Conservation (phyloP, 1,139 yeast species). For the Sugiyamaella japonica region DNA sequence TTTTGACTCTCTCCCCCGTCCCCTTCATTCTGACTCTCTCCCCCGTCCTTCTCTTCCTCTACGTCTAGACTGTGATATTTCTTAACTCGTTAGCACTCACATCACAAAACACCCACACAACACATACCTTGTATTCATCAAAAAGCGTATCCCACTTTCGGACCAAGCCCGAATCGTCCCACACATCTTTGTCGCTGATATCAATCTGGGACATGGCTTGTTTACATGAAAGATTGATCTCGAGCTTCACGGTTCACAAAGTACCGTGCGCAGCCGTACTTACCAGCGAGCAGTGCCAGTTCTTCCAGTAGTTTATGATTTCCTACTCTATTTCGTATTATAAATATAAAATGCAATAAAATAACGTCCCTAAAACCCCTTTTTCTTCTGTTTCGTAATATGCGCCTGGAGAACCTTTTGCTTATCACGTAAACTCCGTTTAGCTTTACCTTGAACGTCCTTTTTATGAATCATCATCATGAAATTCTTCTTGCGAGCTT, state of each 20-base stretch:
- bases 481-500: slow-evolving; percentile 97
- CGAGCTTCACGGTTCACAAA: not conserved
- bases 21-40: slow-evolving; percentile 4
- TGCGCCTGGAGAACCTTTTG: slow-evolving; percentile 86
- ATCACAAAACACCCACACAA: not conserved
- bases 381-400: slow-evolving; percentile 83
- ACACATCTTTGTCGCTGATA: slow-evolving; percentile 27
- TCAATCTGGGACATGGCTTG: slow-evolving; percentile 18
- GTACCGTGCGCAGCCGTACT: not conserved
- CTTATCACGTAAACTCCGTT: slow-evolving; percentile 84
- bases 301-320: not conserved
- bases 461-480: slow-evolving; percentile 97
- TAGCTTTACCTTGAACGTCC: slow-evolving; percentile 91
- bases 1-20: not conserved
- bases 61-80: slow-evolving; percentile 26
- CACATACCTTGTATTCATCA: slow-evolving; percentile 32
- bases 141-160: slow-evolving; percentile 32
- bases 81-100: slow-evolving; percentile 15
- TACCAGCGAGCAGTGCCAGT: not conserved
- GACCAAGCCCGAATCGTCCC: slow-evolving; percentile 35
- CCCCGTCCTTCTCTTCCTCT: not conserved
- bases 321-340: not conserved
- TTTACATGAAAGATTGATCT: not conserved
- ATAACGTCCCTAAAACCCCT: slow-evolving; percentile 46
- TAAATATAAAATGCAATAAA: slow-evolving; percentile 8